Evolutionary conservation across 2,329 filamentous ascomycete species (phyloP), one percentile per base, ranked within the genome.

Genomic region (Arthrobotrys entomopaga): DNA sequence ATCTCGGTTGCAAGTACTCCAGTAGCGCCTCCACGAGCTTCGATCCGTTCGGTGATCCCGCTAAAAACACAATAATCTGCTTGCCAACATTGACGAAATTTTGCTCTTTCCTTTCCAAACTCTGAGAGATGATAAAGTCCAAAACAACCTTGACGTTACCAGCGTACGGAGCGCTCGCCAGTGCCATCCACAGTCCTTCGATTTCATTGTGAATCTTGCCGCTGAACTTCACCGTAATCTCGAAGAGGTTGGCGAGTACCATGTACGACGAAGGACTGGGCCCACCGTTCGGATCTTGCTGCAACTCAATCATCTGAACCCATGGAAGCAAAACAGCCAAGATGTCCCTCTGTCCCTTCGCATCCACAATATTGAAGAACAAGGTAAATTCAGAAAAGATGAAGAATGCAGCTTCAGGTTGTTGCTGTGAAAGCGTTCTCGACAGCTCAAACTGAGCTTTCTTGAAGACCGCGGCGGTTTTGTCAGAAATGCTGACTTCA

Each of bases 71-170:
- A 15, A 98, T 93, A 60, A 99, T 95, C 81, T 99, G 95, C 83
- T 98, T 99, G 3, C 94, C 94, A 80, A 96, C 97, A 78, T 97
- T 92, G 65, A 99, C 94, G 81, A 97, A 99, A 78, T 97, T 98
- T 79, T 99, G 95, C 81, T 99, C 96, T 56, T 94, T 89, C 34
- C 94, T 89, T 79, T 99, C 95, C 10, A 99, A 84, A 78, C 95
- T 99, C 3, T 98, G 86, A 26, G 89, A 89, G 82, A 99, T 98
- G 81, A 99, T 95, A 80, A 99, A 99, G 80, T 98, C 93, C 0
- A 99, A 86, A 11, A 98, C 91, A 38, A 99, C 84, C 65, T 96
- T 92, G 10, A 99, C 95, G 79, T 99, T 99, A 19, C 93, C 94
- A 7, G 89, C 91, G 81, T 97, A 91, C 0, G 93, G 93, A 0